Percentiles rank a stretch among this genome's conserved stretches.
Conservation (phyloP, 768 basidiomycete species). For the Hypsizygus marmoreus region DNA sequence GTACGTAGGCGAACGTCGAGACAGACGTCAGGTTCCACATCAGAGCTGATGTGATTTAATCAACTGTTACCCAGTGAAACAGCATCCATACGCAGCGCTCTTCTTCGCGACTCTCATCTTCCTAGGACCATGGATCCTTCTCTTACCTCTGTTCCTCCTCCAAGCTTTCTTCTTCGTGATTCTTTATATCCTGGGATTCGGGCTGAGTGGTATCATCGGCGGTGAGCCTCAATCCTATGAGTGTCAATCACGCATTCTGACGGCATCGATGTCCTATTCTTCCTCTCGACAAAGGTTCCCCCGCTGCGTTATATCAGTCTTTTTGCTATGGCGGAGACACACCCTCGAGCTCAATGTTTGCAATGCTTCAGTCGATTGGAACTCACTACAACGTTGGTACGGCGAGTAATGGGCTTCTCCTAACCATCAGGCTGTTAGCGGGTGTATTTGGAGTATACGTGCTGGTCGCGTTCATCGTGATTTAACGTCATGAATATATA, state of each 20-base stretch:
- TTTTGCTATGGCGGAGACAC: slow-evolving; percentile 26
- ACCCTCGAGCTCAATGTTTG: slow-evolving; percentile 21
- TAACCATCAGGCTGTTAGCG: slow-evolving; percentile 37
- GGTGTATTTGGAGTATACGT: slow-evolving; percentile 20
- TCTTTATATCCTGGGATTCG: slow-evolving; percentile 19
- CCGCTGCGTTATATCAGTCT: slow-evolving; percentile 23
- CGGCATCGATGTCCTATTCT: neutral
- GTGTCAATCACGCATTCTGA: neutral
- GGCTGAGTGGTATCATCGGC: slow-evolving; percentile 17
- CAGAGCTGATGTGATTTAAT: too few species aligned
- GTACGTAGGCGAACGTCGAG: too few species aligned
- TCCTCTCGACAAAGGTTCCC: slow-evolving; percentile 20
- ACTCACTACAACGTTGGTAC: slow-evolving; percentile 39
- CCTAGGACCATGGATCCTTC: slow-evolving; percentile 24
- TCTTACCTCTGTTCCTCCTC: slow-evolving; percentile 22
- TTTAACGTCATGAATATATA: too few species aligned
- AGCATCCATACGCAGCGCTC: slow-evolving; percentile 16
- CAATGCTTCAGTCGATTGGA: slow-evolving; percentile 25
- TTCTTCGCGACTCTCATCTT: slow-evolving; percentile 17
- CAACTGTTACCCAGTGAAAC: neutral
- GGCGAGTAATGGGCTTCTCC: slow-evolving; percentile 65
- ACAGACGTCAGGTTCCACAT: too few species aligned
- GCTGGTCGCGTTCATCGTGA: slow-evolving; percentile 12
- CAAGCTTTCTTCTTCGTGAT: slow-evolving; percentile 18
- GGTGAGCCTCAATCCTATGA: slow-evolving; percentile 15